Conservation (phyloP, 2,329 filamentous ascomycete species). For the Colletotrichum sp. region DNA sequence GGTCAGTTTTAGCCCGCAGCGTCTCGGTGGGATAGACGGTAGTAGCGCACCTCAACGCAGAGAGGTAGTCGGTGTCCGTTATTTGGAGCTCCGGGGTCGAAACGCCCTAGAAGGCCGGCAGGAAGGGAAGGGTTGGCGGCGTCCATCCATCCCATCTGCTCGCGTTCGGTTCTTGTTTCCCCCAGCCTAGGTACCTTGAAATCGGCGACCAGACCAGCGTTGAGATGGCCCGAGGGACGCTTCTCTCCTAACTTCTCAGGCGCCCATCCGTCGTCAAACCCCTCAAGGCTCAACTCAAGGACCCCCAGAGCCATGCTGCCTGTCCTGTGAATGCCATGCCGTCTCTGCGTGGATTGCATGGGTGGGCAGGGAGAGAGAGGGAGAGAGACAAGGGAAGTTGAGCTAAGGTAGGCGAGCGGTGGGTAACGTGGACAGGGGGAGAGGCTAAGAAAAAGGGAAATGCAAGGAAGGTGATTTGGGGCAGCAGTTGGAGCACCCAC, state of each 20-base stretch:
- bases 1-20: not conserved
- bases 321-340: not conserved
- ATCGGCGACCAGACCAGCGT: not conserved
- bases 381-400: not conserved
- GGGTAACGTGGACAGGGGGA: not conserved
- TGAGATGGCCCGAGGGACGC: not conserved
- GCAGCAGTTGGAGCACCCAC: not conserved
- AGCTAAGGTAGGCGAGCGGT: not conserved
- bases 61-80: not conserved
- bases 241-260: not conserved
- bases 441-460: not conserved
- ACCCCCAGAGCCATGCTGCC: not conserved
- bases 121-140: not conserved
- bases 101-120: not conserved
- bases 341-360: not conserved
- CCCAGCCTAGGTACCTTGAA: not conserved
- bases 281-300: not conserved
- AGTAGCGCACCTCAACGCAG: not conserved
- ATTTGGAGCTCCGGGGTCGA: not conserved
- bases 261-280: not conserved
- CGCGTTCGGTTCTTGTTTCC: not conserved
- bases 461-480: not conserved
- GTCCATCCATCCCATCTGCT: not conserved
- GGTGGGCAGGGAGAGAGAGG: not conserved
- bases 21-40: not conserved